phyloP scores from a whole-genome alignment of 2,329 filamentous ascomycete genomes.

The Teratosphaeria pseudoeucalypti region DNA sequence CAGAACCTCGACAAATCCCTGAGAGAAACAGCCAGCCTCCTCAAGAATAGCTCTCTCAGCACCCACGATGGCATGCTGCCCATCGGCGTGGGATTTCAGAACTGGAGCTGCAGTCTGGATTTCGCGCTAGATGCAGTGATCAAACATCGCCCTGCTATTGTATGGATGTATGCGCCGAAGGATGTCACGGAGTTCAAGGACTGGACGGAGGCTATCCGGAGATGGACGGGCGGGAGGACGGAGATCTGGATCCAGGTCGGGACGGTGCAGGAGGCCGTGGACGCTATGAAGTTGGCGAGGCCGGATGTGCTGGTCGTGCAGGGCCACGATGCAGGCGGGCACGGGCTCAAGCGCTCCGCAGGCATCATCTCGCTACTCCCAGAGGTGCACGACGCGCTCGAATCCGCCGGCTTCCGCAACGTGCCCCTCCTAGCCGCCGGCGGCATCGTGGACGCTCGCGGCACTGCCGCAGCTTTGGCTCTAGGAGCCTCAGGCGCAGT shows the following conservation, averaged over 20 bases:
- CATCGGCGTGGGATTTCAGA: constrained; percentile 54
- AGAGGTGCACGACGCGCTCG: constrained; percentile 43
- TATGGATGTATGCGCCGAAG: constrained; percentile 58
- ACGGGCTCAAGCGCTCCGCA: constrained; percentile 46
- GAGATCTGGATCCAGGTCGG: constrained; percentile 53
- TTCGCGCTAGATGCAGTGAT: constrained; percentile 41
- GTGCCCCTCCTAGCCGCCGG: constrained; percentile 46
- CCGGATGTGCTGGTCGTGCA: constrained; percentile 53
- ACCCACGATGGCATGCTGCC: constrained; percentile 29
- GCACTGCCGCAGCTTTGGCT: constrained; percentile 45
- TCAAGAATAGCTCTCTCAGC: constrained; percentile 12
- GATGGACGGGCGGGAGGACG: constrained; percentile 26
- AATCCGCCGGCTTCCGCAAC: constrained; percentile 10
- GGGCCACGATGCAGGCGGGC: constrained; percentile 54
- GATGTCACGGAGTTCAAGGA: constrained; percentile 27
- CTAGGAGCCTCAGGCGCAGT: constrained; percentile 45
- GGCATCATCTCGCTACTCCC: constrained; percentile 48
- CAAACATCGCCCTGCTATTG: constrained; percentile 42
- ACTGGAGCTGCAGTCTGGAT: constrained; percentile 37
- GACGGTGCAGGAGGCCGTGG: constrained; percentile 45
- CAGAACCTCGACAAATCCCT: constrained; percentile 26
- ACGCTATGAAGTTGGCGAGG: constrained; percentile 36
- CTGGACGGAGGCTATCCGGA: constrained; percentile 24
- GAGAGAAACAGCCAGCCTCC: constrained; percentile 13
- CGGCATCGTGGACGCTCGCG: constrained; percentile 48